phyloP scores from a whole-genome alignment of 495 filamentous ascomycete genomes.

The Penicillium daleae region DNA sequence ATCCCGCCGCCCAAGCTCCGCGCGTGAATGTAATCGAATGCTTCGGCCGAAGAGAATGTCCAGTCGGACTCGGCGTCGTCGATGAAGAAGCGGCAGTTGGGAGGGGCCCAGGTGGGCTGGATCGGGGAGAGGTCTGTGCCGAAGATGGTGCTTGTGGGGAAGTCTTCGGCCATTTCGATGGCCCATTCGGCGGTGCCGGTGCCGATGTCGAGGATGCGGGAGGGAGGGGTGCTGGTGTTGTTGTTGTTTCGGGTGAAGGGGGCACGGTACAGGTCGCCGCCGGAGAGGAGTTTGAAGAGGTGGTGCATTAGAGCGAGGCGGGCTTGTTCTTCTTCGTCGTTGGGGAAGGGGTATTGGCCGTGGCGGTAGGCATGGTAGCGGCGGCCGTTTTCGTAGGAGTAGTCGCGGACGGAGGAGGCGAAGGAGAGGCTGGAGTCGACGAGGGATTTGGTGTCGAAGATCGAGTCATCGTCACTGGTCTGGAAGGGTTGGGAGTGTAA shows the following conservation, averaged over 20 bases:
- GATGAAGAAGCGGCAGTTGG: conserved; percentile 53
- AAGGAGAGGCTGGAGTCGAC: conserved; percentile 48
- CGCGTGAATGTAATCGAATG: conserved; percentile 53
- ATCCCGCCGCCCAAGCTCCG: conserved; percentile 51
- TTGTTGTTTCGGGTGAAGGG: conserved; percentile 40
- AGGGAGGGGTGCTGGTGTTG: conserved; percentile 11
- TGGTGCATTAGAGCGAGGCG: conserved; percentile 71
- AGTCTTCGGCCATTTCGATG: conserved; percentile 64
- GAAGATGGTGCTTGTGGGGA: conserved; percentile 57
- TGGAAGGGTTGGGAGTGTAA: conserved; percentile 18
- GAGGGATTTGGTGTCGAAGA: conserved; percentile 43
- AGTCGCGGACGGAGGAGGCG: conserved; percentile 51
- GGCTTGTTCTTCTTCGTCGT: conserved; percentile 64
- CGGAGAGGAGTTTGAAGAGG: conserved; percentile 53
- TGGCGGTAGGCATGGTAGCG: conserved; percentile 63
- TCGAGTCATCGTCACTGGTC: conserved; percentile 49
- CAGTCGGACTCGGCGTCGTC: conserved; percentile 56
- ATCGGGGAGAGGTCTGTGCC: conserved; percentile 67
- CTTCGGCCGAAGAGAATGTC: conserved; percentile 45
- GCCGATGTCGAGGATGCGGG: conserved; percentile 50
- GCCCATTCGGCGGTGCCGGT: conserved; percentile 67
- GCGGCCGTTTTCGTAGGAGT: conserved; percentile 61
- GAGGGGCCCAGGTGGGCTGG: conserved; percentile 53
- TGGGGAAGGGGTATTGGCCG: conserved; percentile 62
- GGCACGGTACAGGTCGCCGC: conserved; percentile 57